Percentiles rank a stretch among this genome's conserved stretches.
phyloP scores from a whole-genome alignment of 345 rosid genomes.

The Citrus inodora region DNA sequence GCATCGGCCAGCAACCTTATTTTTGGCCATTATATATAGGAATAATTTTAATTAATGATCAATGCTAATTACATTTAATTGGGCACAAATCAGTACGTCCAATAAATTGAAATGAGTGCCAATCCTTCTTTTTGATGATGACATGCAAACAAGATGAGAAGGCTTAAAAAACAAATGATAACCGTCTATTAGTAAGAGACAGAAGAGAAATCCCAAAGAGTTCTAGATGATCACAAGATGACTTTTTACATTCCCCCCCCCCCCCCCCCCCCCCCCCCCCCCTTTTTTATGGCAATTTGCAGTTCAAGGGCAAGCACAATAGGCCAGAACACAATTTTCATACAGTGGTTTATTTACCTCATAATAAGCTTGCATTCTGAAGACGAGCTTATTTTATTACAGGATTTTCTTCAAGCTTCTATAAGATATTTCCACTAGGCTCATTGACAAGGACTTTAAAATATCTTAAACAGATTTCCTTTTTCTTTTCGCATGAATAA shows the following conservation, averaged over 20 bases:
- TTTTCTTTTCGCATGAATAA: background rate
- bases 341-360: background rate
- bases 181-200: background rate
- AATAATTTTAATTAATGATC: too few relatives aligned
- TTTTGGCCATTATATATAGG: background rate
- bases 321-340: conserved; percentile 4
- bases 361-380: background rate
- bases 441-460: background rate
- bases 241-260: too few relatives aligned
- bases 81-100: background rate
- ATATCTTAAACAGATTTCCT: background rate
- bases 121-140: background rate
- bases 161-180: background rate
- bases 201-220: background rate
- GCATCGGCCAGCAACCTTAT: background rate
- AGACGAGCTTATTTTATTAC: background rate
- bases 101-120: background rate
- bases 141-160: background rate
- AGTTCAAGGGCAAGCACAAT: background rate
- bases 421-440: background rate
- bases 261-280: too few relatives aligned
- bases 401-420: background rate
- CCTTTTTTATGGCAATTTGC: background rate
- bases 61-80: background rate
- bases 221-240: background rate